These are phyloP conservation scores for Saccharomycopsis selenospora DNA, from an alignment of 805 yeast genomes.

Conservation along the genomic window DNA sequence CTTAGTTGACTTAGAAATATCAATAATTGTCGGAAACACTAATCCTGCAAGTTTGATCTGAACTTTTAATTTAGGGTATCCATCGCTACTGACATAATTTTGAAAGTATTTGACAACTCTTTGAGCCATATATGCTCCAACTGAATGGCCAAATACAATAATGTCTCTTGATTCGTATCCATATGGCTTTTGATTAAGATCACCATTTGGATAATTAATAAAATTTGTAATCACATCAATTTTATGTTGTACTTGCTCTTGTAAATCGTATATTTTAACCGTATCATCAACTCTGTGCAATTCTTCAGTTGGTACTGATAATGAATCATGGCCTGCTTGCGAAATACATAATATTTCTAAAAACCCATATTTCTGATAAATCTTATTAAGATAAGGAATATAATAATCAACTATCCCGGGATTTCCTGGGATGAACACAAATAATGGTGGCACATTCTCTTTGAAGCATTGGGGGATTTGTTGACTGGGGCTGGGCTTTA, in stretches of 20 bases:
- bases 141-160: slow-evolving; percentile 58
- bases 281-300: slow-evolving; percentile 8
- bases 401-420: slow-evolving; percentile 70
- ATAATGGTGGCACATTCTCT: slow-evolving; percentile 29
- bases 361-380: slow-evolving; percentile 32
- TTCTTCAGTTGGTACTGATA: slow-evolving; percentile 19
- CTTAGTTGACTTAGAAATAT: slow-evolving; percentile 43
- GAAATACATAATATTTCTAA: slow-evolving; percentile 54
- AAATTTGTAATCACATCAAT: slow-evolving; percentile 38
- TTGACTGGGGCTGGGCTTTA: neutral
- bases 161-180: slow-evolving; percentile 29
- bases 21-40: slow-evolving; percentile 62
- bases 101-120: slow-evolving; percentile 33
- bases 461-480: neutral
- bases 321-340: slow-evolving; percentile 44
- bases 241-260: slow-evolving; percentile 56
- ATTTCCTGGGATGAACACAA: slow-evolving; percentile 67
- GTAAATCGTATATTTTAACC: slow-evolving; percentile 32
- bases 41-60: slow-evolving; percentile 44
- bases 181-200: slow-evolving; percentile 16
- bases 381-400: slow-evolving; percentile 40
- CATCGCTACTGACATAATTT: neutral
- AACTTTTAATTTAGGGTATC: neutral
- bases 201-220: slow-evolving; percentile 22
- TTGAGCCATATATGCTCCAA: slow-evolving; percentile 62